Evolutionary conservation across 1,284 basidiomycete genomes (phyloP).

Genomic region (Rugiboletus extremiorientalis): DNA sequence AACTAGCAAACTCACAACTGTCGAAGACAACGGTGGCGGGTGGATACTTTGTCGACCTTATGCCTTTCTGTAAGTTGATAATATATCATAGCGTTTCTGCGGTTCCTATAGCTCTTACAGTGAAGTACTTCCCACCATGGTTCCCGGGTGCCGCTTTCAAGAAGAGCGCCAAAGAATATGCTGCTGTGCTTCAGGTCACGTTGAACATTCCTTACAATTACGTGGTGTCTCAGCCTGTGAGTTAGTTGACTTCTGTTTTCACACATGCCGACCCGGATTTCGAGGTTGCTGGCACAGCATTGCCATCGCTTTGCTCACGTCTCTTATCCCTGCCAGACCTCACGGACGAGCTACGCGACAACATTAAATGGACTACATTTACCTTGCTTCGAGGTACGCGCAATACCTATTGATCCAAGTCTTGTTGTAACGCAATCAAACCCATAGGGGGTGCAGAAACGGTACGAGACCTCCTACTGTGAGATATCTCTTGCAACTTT

Average conservation of each 20-base stretch:
- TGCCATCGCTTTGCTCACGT: conserved; percentile 46
- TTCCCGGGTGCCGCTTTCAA: conserved; percentile 62
- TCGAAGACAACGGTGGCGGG: conserved; percentile 14
- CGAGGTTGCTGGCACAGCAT: conserved; percentile 45
- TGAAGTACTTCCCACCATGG: conserved; percentile 58
- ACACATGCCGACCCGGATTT: background rate
- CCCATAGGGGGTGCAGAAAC: background rate
- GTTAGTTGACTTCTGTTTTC: too few relatives aligned
- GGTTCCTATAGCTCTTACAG: conserved; percentile 34
- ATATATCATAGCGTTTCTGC: too few relatives aligned
- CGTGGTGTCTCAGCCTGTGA: conserved; percentile 53
- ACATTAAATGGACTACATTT: conserved; percentile 57
- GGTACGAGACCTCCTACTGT: background rate
- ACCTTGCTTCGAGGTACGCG: conserved; percentile 53
- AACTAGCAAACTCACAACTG: conserved; percentile 18
- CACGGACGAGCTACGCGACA: conserved; percentile 42
- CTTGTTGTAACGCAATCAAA: too few relatives aligned
- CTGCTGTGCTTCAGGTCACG: conserved; percentile 43
- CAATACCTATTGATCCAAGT: too few relatives aligned
- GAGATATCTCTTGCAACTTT: background rate
- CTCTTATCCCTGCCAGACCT: conserved; percentile 42
- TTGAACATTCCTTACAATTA: conserved; percentile 51
- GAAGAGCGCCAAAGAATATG: conserved; percentile 46
- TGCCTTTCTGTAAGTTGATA: conserved; percentile 18
- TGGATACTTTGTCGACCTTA: conserved; percentile 15